Conservation (phyloP, 371 early-diverging fungal genomes). For the Blakeslea trispora region DNA sequence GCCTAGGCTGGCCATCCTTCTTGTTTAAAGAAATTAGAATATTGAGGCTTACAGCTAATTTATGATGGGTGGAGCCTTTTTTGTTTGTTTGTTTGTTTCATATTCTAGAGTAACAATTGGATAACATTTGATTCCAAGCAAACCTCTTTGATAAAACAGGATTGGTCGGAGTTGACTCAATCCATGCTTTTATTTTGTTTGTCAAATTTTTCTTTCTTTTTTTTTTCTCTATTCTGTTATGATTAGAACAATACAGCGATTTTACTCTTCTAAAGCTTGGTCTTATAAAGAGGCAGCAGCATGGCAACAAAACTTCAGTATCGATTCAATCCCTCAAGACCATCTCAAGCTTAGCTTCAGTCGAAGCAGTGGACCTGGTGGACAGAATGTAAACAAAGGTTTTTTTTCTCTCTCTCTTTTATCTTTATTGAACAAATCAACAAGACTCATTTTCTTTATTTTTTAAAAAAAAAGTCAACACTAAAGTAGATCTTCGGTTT, state of each 20-base stretch:
- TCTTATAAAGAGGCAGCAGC: slow-evolving; percentile 31
- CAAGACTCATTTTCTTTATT: slow-evolving; percentile 29
- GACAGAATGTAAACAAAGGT: slow-evolving; percentile 93
- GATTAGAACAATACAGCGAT: slow-evolving; percentile 3
- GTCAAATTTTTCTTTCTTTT: too few species aligned
- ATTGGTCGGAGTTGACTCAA: too few species aligned
- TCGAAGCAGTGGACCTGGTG: slow-evolving; percentile 79
- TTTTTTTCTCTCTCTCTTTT: neutral
- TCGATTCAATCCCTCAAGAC: slow-evolving; percentile 38
- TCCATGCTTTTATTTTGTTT: too few species aligned
- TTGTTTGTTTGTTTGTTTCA: too few species aligned
- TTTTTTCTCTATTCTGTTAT: neutral
- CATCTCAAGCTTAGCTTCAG: slow-evolving; percentile 35
- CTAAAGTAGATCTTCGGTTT: slow-evolving; percentile 85
- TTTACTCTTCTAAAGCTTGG: slow-evolving; percentile 25
- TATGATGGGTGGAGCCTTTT: too few species aligned
- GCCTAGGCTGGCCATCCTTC: too few species aligned
- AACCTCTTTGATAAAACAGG: too few species aligned
- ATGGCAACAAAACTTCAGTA: slow-evolving; percentile 36
- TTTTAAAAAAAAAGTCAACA: too few species aligned
- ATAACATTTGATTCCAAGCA: too few species aligned
- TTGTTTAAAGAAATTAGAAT: too few species aligned
- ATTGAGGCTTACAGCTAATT: too few species aligned
- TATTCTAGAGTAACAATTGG: too few species aligned
- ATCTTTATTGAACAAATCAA: neutral